phyloP scores from a whole-genome alignment of 2,329 filamentous ascomycete species.

The Aspergillus fructus region DNA sequence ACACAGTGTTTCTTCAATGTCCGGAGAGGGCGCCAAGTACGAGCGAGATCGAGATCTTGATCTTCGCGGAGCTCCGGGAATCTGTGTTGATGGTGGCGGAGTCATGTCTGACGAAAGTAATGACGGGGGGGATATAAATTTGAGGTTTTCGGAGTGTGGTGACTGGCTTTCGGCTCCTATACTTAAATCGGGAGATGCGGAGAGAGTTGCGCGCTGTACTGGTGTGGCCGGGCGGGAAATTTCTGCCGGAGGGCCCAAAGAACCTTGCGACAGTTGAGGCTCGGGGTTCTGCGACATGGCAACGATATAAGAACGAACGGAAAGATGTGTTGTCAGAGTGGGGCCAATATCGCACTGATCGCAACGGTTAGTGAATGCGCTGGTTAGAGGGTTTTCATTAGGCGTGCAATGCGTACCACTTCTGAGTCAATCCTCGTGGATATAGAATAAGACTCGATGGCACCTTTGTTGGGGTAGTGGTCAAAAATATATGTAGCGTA shows the following conservation, averaged over 20 bases:
- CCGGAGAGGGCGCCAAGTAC: slow-evolving; percentile 48
- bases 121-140: slow-evolving; percentile 43
- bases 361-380: slow-evolving; percentile 12
- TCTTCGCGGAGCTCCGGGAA: slow-evolving; percentile 44
- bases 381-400: slow-evolving; percentile 10
- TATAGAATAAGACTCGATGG: not conserved
- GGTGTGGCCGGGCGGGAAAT: slow-evolving; percentile 38
- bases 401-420: slow-evolving; percentile 28
- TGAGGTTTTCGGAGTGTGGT: slow-evolving; percentile 33
- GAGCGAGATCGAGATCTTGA: slow-evolving; percentile 42
- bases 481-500: not conserved
- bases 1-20: slow-evolving; percentile 43
- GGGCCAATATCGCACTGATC: slow-evolving; percentile 23
- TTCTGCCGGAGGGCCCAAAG: slow-evolving; percentile 40
- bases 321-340: slow-evolving; percentile 17
- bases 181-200: slow-evolving; percentile 37
- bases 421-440: slow-evolving; percentile 3
- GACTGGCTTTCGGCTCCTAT: slow-evolving; percentile 30
- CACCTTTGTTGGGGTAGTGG: not conserved
- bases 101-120: slow-evolving; percentile 56
- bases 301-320: slow-evolving; percentile 6
- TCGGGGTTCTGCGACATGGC: slow-evolving; percentile 35
- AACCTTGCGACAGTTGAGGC: slow-evolving; percentile 30
- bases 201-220: slow-evolving; percentile 30
- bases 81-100: slow-evolving; percentile 63